Percentiles rank a stretch among this genome's conserved stretches.
Conservation (phyloP, 495 filamentous ascomycete genomes). For the Lepraria neglecta region DNA sequence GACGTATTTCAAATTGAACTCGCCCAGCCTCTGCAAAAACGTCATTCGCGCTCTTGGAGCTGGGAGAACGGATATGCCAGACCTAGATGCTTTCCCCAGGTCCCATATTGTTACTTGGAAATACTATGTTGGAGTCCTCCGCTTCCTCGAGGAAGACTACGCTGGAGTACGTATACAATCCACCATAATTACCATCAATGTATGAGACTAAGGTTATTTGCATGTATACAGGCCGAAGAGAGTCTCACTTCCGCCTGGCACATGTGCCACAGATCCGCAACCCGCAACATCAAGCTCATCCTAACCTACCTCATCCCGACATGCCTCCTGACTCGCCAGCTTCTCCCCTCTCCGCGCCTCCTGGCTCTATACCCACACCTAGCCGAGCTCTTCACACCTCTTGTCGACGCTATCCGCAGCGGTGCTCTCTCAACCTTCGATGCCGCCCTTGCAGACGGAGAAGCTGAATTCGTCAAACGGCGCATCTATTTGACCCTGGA, state of each 20-base stretch:
- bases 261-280: slow-evolving; percentile 63
- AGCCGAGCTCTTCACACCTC: slow-evolving; percentile 66
- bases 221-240: slow-evolving; percentile 59
- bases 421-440: slow-evolving; percentile 85
- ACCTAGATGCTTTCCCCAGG: slow-evolving; percentile 66
- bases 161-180: slow-evolving; percentile 45
- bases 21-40: slow-evolving; percentile 82
- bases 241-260: slow-evolving; percentile 70
- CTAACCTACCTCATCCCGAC: slow-evolving; percentile 94
- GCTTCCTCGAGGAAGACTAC: slow-evolving; percentile 91
- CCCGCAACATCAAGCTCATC: slow-evolving; percentile 80
- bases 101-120: slow-evolving; percentile 93
- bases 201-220: slow-evolving; percentile 8
- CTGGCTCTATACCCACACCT: slow-evolving; percentile 72
- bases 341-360: slow-evolving; percentile 63
- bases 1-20: slow-evolving; percentile 94
- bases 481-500: slow-evolving; percentile 94
- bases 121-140: slow-evolving; percentile 85
- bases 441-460: slow-evolving; percentile 66
- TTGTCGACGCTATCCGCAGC: slow-evolving; percentile 67
- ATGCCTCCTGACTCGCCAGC: slow-evolving; percentile 79
- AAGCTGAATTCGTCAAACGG: slow-evolving; percentile 86
- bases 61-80: slow-evolving; percentile 67
- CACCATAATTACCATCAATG: slow-evolving; percentile 16
- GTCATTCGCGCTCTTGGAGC: slow-evolving; percentile 74